Evolutionary conservation across 805 yeast species (phyloP).

Genomic region (Saturnispora dispora): DNA sequence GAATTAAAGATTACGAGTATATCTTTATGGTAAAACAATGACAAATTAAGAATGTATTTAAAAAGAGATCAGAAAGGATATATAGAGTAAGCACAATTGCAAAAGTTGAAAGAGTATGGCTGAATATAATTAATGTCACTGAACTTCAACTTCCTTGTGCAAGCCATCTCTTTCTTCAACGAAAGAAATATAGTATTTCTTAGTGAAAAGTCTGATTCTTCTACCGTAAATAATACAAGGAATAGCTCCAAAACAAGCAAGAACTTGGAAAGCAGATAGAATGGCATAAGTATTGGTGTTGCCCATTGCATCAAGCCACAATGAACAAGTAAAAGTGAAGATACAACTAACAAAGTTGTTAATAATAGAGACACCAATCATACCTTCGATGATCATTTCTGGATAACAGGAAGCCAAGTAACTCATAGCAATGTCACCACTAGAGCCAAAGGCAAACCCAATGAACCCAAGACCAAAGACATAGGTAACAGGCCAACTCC

Average conservation of each 20-base stretch:
- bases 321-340: slow-evolving; percentile 57
- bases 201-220: slow-evolving; percentile 47
- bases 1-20: no score
- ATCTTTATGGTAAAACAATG: not conserved
- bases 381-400: slow-evolving; percentile 59
- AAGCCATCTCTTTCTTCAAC: slow-evolving; percentile 44
- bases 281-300: slow-evolving; percentile 51
- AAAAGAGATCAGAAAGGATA: not conserved
- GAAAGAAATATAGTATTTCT: slow-evolving; percentile 42
- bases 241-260: slow-evolving; percentile 40
- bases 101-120: not conserved
- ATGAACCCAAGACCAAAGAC: slow-evolving; percentile 50
- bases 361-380: slow-evolving; percentile 60
- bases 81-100: not conserved
- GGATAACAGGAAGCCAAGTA: slow-evolving; percentile 63
- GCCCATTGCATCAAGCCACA: slow-evolving; percentile 50
- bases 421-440: slow-evolving; percentile 63
- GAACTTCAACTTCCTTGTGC: slow-evolving; percentile 7
- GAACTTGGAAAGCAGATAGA: slow-evolving; percentile 50
- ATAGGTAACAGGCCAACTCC: slow-evolving; percentile 47
- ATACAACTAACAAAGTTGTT: slow-evolving; percentile 58
- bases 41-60: not conserved
- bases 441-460: slow-evolving; percentile 62
- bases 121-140: not conserved
- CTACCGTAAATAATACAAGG: slow-evolving; percentile 46